Conservation (phyloP, 2,329 filamentous ascomycete genomes). For the Alternaria sp. region DNA sequence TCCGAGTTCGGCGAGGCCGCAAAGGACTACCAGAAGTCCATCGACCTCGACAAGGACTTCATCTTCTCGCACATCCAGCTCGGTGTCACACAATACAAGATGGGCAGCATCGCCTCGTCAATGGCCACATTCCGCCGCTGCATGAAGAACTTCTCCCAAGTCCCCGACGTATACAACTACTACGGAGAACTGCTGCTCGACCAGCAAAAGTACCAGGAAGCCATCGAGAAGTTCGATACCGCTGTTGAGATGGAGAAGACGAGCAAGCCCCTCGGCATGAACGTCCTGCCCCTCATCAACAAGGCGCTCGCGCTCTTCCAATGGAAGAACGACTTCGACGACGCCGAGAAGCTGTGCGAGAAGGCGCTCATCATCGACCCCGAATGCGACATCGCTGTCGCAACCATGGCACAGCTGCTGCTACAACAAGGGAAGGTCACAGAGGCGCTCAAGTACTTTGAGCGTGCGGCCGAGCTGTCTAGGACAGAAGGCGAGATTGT, state of each 20-base stretch:
- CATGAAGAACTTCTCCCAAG: conserved; percentile 97
- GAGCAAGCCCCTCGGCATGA: conserved; percentile 93
- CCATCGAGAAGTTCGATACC: conserved; percentile 96
- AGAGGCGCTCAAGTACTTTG: conserved; percentile 94
- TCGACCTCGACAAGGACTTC: conserved; percentile 92
- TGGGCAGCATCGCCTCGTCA: conserved; percentile 95
- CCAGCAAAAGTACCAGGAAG: conserved; percentile 93
- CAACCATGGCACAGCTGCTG: conserved; percentile 96
- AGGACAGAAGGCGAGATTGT: conserved; percentile 95
- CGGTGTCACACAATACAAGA: conserved; percentile 99
- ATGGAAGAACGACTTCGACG: conserved; percentile 95
- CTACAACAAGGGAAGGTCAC: conserved; percentile 97
- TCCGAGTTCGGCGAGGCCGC: conserved; percentile 90
- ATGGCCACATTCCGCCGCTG: conserved; percentile 98
- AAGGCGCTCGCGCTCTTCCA: conserved; percentile 97
- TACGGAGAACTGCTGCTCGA: conserved; percentile 96
- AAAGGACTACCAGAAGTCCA: conserved; percentile 99
- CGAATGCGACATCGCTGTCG: conserved; percentile 97
- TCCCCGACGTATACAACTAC: conserved; percentile 99
- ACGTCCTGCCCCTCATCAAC: conserved; percentile 96
- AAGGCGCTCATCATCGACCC: conserved; percentile 98
- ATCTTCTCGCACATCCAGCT: conserved; percentile 99
- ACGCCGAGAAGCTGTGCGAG: conserved; percentile 95
- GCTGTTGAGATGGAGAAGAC: conserved; percentile 99
- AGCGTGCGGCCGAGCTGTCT: conserved; percentile 91